Conservation (phyloP, 768 basidiomycete species). For the Lactarius psammicola region DNA sequence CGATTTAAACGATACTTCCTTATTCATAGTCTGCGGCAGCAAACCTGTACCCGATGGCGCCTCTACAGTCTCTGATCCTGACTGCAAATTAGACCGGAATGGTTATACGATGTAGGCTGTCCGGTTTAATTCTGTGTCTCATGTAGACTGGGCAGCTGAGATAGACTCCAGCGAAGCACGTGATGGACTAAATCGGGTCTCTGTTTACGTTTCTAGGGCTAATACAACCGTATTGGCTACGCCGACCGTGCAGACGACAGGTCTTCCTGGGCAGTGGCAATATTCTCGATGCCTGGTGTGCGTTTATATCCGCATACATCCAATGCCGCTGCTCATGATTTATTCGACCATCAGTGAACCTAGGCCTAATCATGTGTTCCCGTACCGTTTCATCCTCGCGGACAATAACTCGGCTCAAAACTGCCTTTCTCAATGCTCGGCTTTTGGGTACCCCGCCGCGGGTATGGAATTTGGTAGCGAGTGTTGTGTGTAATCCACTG, state of each 20-base stretch:
- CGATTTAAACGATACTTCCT: not conserved
- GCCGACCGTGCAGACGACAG: slow-evolving; percentile 52
- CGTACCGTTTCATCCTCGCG: slow-evolving; percentile 55
- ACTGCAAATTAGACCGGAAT: slow-evolving; percentile 72
- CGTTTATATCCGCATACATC: slow-evolving; percentile 27
- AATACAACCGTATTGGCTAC: slow-evolving; percentile 55
- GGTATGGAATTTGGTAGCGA: slow-evolving; percentile 70
- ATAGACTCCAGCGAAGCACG: slow-evolving; percentile 53
- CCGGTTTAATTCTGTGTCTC: not conserved
- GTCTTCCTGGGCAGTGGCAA: slow-evolving; percentile 59
- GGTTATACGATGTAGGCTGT: slow-evolving; percentile 59
- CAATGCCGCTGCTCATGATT: not conserved
- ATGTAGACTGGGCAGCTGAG: not conserved
- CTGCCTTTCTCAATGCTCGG: slow-evolving; percentile 67
- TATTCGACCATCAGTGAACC: slow-evolving; percentile 45
- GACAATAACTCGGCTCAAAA: slow-evolving; percentile 61
- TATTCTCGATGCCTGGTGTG: slow-evolving; percentile 70
- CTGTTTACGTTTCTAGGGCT: slow-evolving; percentile 57
- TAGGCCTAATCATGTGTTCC: slow-evolving; percentile 48
- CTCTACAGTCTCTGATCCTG: slow-evolving; percentile 43
- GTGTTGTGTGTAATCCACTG: slow-evolving; percentile 56
- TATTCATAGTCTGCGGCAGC: slow-evolving; percentile 64
- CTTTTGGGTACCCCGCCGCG: slow-evolving; percentile 69
- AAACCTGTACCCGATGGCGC: slow-evolving; percentile 57
- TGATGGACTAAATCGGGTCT: slow-evolving; percentile 70